Conservation (phyloP, 352 stramenopile genomes). For the Saprolegnia parasitica region DNA sequence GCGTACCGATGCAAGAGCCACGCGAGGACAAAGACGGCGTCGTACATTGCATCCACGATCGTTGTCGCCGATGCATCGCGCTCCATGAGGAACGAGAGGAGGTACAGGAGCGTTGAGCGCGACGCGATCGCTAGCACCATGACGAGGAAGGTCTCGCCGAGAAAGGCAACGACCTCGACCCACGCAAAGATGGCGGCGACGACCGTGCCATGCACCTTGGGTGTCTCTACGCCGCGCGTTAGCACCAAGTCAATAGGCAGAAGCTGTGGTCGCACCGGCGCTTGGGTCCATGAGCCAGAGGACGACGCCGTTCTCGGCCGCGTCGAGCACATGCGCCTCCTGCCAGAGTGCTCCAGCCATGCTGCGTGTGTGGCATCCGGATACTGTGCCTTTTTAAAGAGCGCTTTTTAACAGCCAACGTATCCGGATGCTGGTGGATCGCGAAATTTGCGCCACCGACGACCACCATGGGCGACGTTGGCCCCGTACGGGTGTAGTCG, state of each 20-base stretch:
- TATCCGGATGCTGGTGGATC: no score
- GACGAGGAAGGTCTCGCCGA: slow-evolving; percentile 23
- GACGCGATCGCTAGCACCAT: slow-evolving; percentile 20
- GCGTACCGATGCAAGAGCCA: slow-evolving; percentile 18
- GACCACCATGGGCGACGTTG: no score
- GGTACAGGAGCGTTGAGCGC: neutral
- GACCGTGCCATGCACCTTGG: slow-evolving; percentile 18
- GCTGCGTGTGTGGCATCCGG: neutral
- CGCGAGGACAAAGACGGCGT: slow-evolving; percentile 8
- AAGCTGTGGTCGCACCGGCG: neutral
- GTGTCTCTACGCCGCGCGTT: neutral
- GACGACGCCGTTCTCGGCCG: neutral
- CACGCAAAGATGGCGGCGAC: slow-evolving; percentile 19
- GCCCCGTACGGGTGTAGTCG: no score
- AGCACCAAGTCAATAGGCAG: neutral
- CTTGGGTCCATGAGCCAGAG: neutral
- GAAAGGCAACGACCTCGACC: slow-evolving; percentile 27
- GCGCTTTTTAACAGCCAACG: no score
- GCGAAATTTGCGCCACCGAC: no score
- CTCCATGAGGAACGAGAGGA: neutral
- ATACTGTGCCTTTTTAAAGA: no score
- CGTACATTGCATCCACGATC: neutral
- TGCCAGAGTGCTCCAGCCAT: neutral
- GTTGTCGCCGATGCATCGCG: neutral
- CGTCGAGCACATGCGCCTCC: neutral